A percentile compares a stretch with the other conserved stretches of the same genome.
Conservation (phyloP, 345 rosid genomes). For the Abelmoschus esculentus region DNA sequence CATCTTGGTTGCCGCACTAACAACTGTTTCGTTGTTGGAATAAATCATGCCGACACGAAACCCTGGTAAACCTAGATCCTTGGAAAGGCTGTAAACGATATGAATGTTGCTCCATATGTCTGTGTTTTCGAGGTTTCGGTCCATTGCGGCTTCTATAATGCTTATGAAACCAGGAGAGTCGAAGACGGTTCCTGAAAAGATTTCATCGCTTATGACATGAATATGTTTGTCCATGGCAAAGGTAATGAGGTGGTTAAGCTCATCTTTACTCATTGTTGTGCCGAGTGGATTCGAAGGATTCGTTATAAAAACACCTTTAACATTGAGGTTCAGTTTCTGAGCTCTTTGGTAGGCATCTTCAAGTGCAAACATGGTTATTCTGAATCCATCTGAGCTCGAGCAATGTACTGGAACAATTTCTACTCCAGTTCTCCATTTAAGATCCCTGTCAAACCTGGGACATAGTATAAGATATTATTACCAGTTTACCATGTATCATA, state of each 20-base stretch:
- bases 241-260: constrained; percentile 44
- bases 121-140: constrained; percentile 24
- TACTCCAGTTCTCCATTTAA: constrained; percentile 67
- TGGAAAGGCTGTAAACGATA: constrained; percentile 71
- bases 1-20: constrained; percentile 77
- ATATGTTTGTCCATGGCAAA: constrained; percentile 37
- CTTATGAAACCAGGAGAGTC: constrained; percentile 49
- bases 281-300: constrained; percentile 93
- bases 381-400: constrained; percentile 47
- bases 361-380: constrained; percentile 43
- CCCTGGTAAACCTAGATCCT: constrained; percentile 84
- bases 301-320: constrained; percentile 66
- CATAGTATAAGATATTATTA: not conserved
- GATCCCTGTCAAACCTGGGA: constrained; percentile 73
- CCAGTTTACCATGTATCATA: not conserved
- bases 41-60: constrained; percentile 82
- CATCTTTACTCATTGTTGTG: constrained; percentile 46
- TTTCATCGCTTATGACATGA: constrained; percentile 73
- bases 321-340: constrained; percentile 38
- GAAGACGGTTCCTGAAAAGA: constrained; percentile 73
- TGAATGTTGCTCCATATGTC: constrained; percentile 47
- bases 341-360: constrained; percentile 64
- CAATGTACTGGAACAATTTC: constrained; percentile 56
- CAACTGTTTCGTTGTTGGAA: constrained; percentile 49
- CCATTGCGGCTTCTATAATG: constrained; percentile 39